phyloP scores from a whole-genome alignment of 306 rosid species.

The Cicer yamashitae region DNA sequence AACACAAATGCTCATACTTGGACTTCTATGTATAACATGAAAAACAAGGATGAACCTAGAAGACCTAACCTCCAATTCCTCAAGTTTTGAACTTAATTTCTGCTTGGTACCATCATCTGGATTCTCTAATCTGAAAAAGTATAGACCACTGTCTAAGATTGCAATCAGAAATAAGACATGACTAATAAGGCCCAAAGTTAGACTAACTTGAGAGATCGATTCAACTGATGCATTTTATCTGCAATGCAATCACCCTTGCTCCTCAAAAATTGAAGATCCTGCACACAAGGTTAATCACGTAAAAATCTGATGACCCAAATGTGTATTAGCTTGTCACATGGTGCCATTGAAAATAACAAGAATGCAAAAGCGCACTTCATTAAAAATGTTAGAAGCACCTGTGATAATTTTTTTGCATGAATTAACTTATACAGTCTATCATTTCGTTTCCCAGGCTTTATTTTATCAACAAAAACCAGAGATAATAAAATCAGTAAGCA shows the following conservation, averaged over 20 bases:
- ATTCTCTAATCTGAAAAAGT: conserved; percentile 66
- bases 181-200: conserved; percentile 34
- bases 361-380: conserved; percentile 6
- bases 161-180: conserved; percentile 29
- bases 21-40: conserved; percentile 24
- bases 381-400: conserved; percentile 18
- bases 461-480: neutral
- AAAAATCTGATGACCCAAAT: conserved; percentile 25
- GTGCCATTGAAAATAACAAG: conserved; percentile 22
- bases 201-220: conserved; percentile 81
- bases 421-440: conserved; percentile 13
- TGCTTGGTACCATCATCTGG: conserved; percentile 54
- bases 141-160: conserved; percentile 20
- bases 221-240: conserved; percentile 79
- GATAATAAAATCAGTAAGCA: conserved; percentile 33
- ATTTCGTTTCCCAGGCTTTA: neutral
- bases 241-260: conserved; percentile 75
- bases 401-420: neutral
- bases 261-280: conserved; percentile 81
- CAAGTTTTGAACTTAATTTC: conserved; percentile 53
- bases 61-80: conserved; percentile 69
- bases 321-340: conserved; percentile 14
- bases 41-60: conserved; percentile 8
- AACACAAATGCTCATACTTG: conserved; percentile 19
- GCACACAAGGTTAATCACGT: conserved; percentile 42